Evolutionary conservation across 805 yeast species (phyloP).

Genomic region (Jamesozyma jinghongensis): DNA sequence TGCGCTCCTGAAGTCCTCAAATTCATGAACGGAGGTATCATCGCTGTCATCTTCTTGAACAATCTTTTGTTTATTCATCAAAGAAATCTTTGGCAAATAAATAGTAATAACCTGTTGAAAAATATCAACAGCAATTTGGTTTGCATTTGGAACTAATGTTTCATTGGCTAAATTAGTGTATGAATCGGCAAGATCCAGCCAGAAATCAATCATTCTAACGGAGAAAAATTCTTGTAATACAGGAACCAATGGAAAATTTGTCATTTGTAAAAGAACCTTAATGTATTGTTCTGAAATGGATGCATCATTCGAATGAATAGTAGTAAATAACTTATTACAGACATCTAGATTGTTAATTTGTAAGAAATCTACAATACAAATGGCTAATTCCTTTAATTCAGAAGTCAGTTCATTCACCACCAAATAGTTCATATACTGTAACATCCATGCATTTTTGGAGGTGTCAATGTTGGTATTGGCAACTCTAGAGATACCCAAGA

Average conservation of each 20-base stretch:
- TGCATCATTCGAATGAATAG: constrained; percentile 6
- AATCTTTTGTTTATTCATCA: constrained; percentile 31
- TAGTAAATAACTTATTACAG: constrained; percentile 28
- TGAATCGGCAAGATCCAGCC: constrained; percentile 58
- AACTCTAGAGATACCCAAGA: constrained; percentile 25
- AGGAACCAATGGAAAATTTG: constrained; percentile 50
- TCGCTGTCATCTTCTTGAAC: constrained; percentile 25
- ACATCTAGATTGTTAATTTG: constrained; percentile 26
- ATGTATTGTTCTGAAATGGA: constrained; percentile 32
- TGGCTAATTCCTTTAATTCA: constrained; percentile 27
- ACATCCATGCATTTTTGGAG: constrained; percentile 26
- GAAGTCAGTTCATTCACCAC: constrained; percentile 25
- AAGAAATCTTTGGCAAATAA: constrained; percentile 61
- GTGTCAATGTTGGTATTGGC: constrained; percentile 10
- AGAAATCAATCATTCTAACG: constrained; percentile 49
- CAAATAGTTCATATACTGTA: constrained; percentile 28
- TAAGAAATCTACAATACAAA: constrained; percentile 27
- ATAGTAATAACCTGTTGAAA: constrained; percentile 47
- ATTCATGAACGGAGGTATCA: constrained; percentile 36
- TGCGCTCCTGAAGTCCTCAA: constrained; percentile 59
- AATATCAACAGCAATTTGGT: constrained; percentile 30
- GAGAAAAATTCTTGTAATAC: constrained; percentile 51
- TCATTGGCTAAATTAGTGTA: constrained; percentile 35
- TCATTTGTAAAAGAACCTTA: constrained; percentile 41
- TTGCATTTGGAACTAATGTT: constrained; percentile 20